Conservation (phyloP, 2,329 filamentous ascomycete genomes). For the Aspergillus pseudoterreus region DNA sequence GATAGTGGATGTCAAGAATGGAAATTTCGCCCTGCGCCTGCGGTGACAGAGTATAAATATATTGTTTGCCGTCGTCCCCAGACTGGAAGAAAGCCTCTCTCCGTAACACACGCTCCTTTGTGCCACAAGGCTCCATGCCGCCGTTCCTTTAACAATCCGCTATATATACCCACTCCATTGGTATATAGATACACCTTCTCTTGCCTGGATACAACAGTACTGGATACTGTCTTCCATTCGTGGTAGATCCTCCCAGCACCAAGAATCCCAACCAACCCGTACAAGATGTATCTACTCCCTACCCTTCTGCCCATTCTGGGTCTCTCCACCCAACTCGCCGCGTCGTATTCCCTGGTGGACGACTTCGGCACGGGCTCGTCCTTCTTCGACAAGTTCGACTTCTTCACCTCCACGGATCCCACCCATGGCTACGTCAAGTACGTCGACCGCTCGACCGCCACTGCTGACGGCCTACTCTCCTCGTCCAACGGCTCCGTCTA, state of each 20-base stretch:
- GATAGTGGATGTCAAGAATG: conserved; percentile 1
- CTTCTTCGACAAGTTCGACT: conserved; percentile 53
- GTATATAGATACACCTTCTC: neutral
- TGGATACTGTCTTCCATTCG: neutral
- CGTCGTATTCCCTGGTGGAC: conserved; percentile 44
- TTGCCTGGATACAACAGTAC: neutral
- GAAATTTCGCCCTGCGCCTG: neutral
- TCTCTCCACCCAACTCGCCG: conserved; percentile 29
- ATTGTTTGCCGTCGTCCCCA: neutral
- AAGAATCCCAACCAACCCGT: neutral
- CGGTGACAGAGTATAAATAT: conserved; percentile 4
- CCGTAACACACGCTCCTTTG: neutral
- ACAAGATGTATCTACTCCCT: conserved; percentile 25
- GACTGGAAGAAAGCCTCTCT: neutral
- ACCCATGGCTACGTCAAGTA: conserved; percentile 74
- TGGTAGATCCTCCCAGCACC: neutral
- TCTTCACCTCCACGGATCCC: conserved; percentile 58
- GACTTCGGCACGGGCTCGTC: conserved; percentile 42
- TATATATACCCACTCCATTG: neutral
- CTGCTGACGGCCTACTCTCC: conserved; percentile 54
- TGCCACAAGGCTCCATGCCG: neutral
- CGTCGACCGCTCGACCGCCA: conserved; percentile 56
- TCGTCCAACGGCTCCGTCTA: conserved; percentile 56
- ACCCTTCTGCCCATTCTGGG: conserved; percentile 25
- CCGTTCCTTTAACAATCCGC: neutral